A percentile compares a stretch with the other conserved stretches of the same genome.
These are phyloP conservation scores for Oryza meridionalis DNA, from an alignment of 176 grass and related monocot genomes.

Conservation along the genomic window DNA sequence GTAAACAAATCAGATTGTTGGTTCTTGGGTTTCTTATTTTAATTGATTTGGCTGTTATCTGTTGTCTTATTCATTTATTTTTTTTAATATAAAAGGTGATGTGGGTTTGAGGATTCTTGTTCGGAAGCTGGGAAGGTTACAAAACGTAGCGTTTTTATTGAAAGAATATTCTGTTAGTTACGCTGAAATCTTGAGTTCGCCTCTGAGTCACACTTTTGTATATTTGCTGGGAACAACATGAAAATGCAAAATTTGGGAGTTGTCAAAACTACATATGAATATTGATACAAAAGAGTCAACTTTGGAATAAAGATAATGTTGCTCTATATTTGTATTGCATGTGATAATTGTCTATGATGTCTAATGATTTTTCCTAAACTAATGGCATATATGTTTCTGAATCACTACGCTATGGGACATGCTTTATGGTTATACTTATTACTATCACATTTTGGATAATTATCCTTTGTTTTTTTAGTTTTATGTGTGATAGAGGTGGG, in stretches of 20 bases:
- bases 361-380: slow-evolving; percentile 1
- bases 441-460: not conserved
- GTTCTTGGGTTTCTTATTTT: slow-evolving; percentile 16
- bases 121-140: not conserved
- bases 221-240: slow-evolving; percentile 18
- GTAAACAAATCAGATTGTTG: slow-evolving; percentile 30
- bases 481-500: not conserved
- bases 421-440: not conserved
- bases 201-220: slow-evolving; percentile 1
- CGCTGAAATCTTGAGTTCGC: not conserved
- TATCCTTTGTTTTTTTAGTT: not conserved
- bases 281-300: slow-evolving; percentile 4
- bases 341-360: not conserved
- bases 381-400: slow-evolving; percentile 14
- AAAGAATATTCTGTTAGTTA: slow-evolving; percentile 36
- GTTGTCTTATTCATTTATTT: not conserved
- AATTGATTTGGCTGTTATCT: not conserved
- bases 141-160: not conserved
- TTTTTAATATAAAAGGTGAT: not conserved
- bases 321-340: slow-evolving; percentile 3
- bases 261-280: slow-evolving; percentile 1
- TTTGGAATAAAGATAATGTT: not conserved
- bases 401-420: not conserved
- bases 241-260: slow-evolving; percentile 14
- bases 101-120: not conserved